Evolutionary conservation across 495 filamentous ascomycete genomes (phyloP).

Genomic region (Podospora pseudocomata): DNA sequence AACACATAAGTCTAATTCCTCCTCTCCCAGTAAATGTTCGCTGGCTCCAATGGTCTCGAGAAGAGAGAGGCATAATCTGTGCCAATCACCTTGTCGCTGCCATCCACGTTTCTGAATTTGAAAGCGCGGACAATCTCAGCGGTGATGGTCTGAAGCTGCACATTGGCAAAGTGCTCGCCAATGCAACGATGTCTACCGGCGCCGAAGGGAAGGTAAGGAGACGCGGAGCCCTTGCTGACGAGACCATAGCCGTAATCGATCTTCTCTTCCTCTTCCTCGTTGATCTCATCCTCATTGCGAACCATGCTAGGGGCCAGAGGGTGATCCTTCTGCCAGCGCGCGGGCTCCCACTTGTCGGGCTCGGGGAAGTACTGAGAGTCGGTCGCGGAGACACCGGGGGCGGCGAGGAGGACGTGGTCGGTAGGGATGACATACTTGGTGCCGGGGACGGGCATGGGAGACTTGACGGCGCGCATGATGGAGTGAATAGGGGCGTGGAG

Average conservation of each 20-base stretch:
- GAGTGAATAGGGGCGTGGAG: constrained; percentile 80
- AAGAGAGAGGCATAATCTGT: constrained; percentile 81
- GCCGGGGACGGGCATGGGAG: constrained; percentile 70
- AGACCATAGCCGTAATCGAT: constrained; percentile 94
- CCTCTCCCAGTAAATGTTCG: constrained; percentile 63
- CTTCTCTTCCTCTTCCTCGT: constrained; percentile 65
- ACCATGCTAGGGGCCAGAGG: constrained; percentile 43
- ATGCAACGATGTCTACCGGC: constrained; percentile 93
- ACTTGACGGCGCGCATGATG: constrained; percentile 80
- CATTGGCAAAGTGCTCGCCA: constrained; percentile 93
- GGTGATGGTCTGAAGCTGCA: constrained; percentile 82
- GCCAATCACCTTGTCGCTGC: constrained; percentile 61
- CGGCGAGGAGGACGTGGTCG: constrained; percentile 70
- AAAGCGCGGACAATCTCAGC: constrained; percentile 75
- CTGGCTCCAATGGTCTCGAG: constrained; percentile 60
- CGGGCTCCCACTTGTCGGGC: constrained; percentile 77
- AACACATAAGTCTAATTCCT: constrained; percentile 33
- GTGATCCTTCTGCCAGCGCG: constrained; percentile 68
- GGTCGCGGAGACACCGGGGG: constrained; percentile 71
- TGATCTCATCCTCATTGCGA: constrained; percentile 41
- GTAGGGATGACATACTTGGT: constrained; percentile 76
- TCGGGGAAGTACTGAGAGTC: constrained; percentile 75
- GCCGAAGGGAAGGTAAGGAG: constrained; percentile 92
- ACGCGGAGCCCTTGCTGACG: constrained; percentile 78
- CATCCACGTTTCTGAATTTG: constrained; percentile 68